Conservation (phyloP, 768 basidiomycete genomes). For the Suillus spraguei region DNA sequence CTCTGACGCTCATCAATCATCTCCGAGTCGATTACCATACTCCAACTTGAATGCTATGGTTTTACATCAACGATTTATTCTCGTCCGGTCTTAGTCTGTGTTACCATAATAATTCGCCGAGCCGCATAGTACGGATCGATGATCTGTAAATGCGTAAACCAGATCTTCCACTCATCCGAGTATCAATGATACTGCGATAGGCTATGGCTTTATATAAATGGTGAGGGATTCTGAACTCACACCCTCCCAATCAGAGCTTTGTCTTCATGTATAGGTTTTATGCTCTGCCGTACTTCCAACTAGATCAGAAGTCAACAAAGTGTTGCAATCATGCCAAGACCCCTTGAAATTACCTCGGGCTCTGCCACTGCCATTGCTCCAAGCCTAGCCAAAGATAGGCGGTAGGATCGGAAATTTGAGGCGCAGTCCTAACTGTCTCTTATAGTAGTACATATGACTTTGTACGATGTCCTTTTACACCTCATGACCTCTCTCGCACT, state of each 20-base stretch:
- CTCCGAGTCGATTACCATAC: too few species aligned
- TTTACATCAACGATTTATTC: too few species aligned
- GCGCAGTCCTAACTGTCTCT: background rate
- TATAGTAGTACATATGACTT: background rate
- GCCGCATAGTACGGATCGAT: too few species aligned
- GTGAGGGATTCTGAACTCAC: background rate
- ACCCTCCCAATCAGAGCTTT: background rate
- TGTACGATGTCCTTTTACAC: background rate
- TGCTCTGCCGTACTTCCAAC: background rate
- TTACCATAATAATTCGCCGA: too few species aligned
- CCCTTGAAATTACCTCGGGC: background rate
- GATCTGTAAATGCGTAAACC: background rate
- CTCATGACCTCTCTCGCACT: background rate
- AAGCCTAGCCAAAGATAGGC: background rate
- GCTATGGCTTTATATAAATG: background rate
- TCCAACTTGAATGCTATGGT: too few species aligned
- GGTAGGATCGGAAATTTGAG: background rate
- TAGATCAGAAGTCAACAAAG: background rate
- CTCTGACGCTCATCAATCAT: too few species aligned
- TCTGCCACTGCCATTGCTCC: background rate
- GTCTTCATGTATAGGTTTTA: background rate
- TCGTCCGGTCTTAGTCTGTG: too few species aligned
- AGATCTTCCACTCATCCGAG: background rate
- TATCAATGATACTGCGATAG: background rate
- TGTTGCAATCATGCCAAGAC: background rate